Percentiles rank a stretch among this genome's conserved stretches.
Conservation (phyloP, 176 grass and related monocot genomes). For the Oryza coarctata region DNA sequence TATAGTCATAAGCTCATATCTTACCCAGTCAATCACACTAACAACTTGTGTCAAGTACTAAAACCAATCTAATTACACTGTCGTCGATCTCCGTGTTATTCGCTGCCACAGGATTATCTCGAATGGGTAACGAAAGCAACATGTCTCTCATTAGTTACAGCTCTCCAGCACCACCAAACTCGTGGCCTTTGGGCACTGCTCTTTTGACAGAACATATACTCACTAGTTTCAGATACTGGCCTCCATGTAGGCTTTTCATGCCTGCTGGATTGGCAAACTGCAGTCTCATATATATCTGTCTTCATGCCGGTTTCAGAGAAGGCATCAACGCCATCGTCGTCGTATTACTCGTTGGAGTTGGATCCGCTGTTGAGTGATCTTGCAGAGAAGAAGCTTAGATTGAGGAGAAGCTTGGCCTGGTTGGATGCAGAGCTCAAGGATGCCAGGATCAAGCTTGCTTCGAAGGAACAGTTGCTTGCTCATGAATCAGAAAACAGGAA, state of each 20-base stretch:
- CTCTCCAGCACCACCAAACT: not conserved
- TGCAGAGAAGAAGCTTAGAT: slow-evolving; percentile 53
- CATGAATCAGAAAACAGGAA: slow-evolving; percentile 41
- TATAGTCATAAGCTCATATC: not conserved
- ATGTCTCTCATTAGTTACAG: not conserved
- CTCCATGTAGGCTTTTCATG: not conserved
- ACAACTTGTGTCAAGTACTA: too few relatives aligned
- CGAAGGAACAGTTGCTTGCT: slow-evolving; percentile 34
- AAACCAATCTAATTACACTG: not conserved
- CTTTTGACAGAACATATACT: not conserved
- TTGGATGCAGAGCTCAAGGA: slow-evolving; percentile 53
- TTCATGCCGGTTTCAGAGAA: slow-evolving; percentile 28
- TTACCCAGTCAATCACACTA: too few relatives aligned
- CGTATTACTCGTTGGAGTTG: slow-evolving; percentile 26
- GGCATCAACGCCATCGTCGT: not conserved
- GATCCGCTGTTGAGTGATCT: slow-evolving; percentile 61
- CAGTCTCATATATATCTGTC: not conserved
- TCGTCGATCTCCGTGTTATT: not conserved
- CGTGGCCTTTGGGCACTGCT: not conserved
- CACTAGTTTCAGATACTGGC: not conserved
- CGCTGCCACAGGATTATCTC: not conserved
- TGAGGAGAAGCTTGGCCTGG: slow-evolving; percentile 50
- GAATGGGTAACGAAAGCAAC: slow-evolving; percentile 27
- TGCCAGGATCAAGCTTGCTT: slow-evolving; percentile 37
- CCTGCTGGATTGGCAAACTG: not conserved